These are phyloP conservation scores for Aspergillus tanneri DNA, from an alignment of 2,329 filamentous ascomycete species.

Conservation along the genomic window DNA sequence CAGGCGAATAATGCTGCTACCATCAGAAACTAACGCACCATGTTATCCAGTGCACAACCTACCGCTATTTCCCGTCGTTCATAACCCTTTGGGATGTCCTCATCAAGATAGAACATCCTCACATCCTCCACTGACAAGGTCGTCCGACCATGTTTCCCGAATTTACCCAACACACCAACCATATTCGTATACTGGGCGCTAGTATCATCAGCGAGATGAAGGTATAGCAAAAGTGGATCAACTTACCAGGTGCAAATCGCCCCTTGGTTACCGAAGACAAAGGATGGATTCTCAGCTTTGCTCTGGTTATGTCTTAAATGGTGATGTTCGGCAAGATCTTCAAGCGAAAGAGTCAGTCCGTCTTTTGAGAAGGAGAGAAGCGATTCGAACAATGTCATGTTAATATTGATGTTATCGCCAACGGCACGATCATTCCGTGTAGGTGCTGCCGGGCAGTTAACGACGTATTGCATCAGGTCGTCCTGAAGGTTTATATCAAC, in stretches of 20 bases:
- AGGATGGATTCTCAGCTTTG: slow-evolving; percentile 1
- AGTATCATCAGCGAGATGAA: background rate
- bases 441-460: slow-evolving; percentile 1
- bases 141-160: slow-evolving; percentile 3
- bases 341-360: background rate
- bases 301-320: background rate
- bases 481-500: background rate
- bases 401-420: background rate
- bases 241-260: slow-evolving; percentile 4
- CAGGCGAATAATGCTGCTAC: background rate
- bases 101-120: slow-evolving; percentile 5
- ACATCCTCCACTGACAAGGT: slow-evolving; percentile 4
- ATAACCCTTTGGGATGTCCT: slow-evolving; percentile 2
- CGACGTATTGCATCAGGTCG: background rate
- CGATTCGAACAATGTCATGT: slow-evolving; percentile 7
- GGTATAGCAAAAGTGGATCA: background rate
- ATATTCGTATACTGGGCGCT: slow-evolving; percentile 8
- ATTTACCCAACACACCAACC: background rate
- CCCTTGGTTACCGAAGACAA: slow-evolving; percentile 5
- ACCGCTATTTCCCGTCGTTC: slow-evolving; percentile 1
- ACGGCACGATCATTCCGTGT: slow-evolving; percentile 1
- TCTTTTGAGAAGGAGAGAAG: slow-evolving; percentile 1
- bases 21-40: background rate
- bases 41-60: background rate
- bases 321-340: slow-evolving; percentile 1